Conservation (phyloP, 306 rosid genomes). For the Rubus idaeus region DNA sequence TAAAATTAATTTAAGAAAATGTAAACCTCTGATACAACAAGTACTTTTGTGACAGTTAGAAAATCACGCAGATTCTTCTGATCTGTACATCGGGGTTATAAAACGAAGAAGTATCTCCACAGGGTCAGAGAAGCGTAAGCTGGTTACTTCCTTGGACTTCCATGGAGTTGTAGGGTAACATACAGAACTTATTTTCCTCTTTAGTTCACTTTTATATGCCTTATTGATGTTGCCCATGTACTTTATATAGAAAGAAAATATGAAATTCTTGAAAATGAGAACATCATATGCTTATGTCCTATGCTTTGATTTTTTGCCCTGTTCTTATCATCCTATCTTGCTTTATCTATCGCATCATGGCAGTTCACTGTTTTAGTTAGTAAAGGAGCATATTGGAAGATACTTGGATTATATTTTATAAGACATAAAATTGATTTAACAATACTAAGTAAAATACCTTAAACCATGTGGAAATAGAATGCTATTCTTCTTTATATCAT, state of each 20-base stretch:
- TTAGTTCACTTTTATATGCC: conserved; percentile 18
- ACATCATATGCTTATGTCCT: neutral
- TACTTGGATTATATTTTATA: too few relatives aligned
- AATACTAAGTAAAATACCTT: neutral
- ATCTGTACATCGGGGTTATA: conserved; percentile 67
- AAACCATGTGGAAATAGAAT: neutral
- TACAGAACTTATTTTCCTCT: conserved; percentile 18
- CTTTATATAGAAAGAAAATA: neutral
- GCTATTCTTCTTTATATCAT: neutral
- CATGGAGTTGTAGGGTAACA: conserved; percentile 70
- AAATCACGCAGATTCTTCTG: conserved; percentile 50
- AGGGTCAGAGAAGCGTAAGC: conserved; percentile 54
- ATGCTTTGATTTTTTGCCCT: neutral
- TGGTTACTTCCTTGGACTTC: conserved; percentile 47
- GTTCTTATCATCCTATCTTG: neutral
- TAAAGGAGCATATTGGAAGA: neutral
- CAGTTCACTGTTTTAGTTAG: neutral
- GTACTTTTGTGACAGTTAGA: conserved; percentile 51
- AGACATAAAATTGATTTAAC: neutral
- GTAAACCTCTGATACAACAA: neutral
- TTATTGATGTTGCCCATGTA: conserved; percentile 2
- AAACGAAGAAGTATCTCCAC: conserved; percentile 52
- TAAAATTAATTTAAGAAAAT: neutral
- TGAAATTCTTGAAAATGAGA: neutral
- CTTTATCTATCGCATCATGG: neutral